phyloP scores from a whole-genome alignment of 2,329 filamentous ascomycete genomes.

The Epichloe baconii region DNA sequence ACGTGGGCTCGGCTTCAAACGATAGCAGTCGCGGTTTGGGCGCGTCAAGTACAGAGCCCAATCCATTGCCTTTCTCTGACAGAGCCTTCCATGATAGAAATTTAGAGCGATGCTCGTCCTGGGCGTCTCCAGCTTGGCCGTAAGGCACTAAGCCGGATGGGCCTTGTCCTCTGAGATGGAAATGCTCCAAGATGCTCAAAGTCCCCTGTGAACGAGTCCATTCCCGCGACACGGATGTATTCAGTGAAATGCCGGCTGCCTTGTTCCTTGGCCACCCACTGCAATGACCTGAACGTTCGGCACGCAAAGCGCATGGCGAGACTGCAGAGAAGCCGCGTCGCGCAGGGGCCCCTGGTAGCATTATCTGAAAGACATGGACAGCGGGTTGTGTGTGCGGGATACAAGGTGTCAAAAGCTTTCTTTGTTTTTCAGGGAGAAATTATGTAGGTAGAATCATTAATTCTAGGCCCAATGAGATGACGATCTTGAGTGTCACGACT shows the following conservation, averaged over 20 bases:
- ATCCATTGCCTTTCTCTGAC: conserved; percentile 7
- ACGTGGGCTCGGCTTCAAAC: conserved; percentile 71
- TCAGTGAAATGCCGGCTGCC: not conserved
- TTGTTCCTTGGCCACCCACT: not conserved
- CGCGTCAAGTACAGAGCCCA: conserved; percentile 31
- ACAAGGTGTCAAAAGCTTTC: no score
- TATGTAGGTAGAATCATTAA: no score
- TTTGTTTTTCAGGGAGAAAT: no score
- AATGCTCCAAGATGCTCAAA: conserved; percentile 15
- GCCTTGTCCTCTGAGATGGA: conserved; percentile 15
- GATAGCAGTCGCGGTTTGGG: conserved; percentile 56
- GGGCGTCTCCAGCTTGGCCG: conserved; percentile 17
- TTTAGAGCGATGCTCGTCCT: conserved; percentile 20
- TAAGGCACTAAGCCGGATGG: conserved; percentile 16
- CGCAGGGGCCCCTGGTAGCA: not conserved
- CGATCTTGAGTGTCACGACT: no score
- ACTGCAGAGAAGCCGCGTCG: not conserved
- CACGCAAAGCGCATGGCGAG: not conserved
- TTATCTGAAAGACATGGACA: conserved; percentile 2
- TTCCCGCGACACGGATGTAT: not conserved
- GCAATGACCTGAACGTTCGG: not conserved
- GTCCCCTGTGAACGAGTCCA: not conserved
- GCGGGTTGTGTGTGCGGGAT: not conserved
- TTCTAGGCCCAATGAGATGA: no score
- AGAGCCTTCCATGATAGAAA: conserved; percentile 24